phyloP scores from a whole-genome alignment of 768 basidiomycete genomes.

The Suillus variegatus region DNA sequence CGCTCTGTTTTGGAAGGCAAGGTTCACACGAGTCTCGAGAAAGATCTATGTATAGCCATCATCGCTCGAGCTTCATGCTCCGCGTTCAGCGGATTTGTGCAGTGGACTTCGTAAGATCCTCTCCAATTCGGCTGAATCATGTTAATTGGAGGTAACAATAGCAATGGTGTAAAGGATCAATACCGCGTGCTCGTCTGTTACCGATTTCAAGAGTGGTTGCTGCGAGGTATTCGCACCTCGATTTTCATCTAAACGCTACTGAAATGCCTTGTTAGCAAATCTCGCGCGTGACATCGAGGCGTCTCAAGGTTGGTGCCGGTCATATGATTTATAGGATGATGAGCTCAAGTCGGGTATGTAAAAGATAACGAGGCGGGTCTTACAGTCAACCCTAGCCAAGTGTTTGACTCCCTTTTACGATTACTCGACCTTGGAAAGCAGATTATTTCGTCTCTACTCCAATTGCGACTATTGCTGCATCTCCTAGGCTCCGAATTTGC shows the following conservation, averaged over 20 bases:
- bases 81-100: conserved; percentile 16
- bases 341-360: not conserved
- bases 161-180: not conserved
- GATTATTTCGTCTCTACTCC: conserved; percentile 21
- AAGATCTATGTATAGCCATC: conserved; percentile 15
- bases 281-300: conserved; percentile 24
- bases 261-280: conserved; percentile 13
- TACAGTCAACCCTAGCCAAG: not conserved
- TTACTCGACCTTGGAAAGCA: conserved; percentile 13
- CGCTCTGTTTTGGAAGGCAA: conserved; percentile 12
- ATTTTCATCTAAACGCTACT: not conserved
- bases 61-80: conserved; percentile 18
- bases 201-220: conserved; percentile 21
- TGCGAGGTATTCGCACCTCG: conserved; percentile 14
- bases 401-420: conserved; percentile 16
- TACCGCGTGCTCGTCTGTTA: conserved; percentile 24
- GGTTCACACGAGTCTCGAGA: not conserved
- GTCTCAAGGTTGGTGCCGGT: conserved; percentile 18
- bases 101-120: conserved; percentile 20
- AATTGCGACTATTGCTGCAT: conserved; percentile 21
- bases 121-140: not conserved
- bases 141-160: conserved; percentile 1
- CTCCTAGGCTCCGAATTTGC: conserved; percentile 19
- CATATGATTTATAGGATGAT: not conserved
- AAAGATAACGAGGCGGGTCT: conserved; percentile 13